A percentile compares a stretch with the other conserved stretches of the same genome.
Evolutionary conservation across 2,329 filamentous ascomycete genomes (phyloP).

Genomic region (Bipolaris cookei): DNA sequence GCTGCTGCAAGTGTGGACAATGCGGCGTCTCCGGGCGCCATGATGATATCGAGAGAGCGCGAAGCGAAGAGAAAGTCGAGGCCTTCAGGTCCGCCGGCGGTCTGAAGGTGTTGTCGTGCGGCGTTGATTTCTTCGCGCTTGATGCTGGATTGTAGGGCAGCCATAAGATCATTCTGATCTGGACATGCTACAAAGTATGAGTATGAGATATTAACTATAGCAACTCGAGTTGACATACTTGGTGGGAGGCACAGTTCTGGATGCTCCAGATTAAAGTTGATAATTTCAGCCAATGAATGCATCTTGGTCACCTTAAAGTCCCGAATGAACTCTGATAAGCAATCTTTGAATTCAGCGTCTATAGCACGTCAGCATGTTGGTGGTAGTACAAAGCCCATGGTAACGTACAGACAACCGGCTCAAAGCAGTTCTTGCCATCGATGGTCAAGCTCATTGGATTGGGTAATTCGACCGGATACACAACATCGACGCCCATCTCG

Average conservation of each 20-base stretch:
- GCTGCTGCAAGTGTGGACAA: conserved; percentile 46
- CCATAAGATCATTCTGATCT: conserved; percentile 46
- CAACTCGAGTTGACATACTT: conserved; percentile 20
- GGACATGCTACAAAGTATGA: conserved; percentile 33
- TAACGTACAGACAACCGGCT: conserved; percentile 46
- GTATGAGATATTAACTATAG: not conserved
- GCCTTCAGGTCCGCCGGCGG: conserved; percentile 40
- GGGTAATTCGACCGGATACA: conserved; percentile 44
- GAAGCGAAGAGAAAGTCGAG: conserved; percentile 42
- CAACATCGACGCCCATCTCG: conserved; percentile 46
- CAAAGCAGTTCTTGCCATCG: conserved; percentile 44
- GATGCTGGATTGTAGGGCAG: conserved; percentile 35
- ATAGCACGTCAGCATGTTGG: conserved; percentile 5
- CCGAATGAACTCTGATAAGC: conserved; percentile 42
- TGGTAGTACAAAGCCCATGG: too few species aligned
- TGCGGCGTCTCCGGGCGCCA: conserved; percentile 45
- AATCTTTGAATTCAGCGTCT: conserved; percentile 48
- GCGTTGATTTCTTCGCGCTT: conserved; percentile 34
- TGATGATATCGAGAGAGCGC: conserved; percentile 42
- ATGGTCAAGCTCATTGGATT: conserved; percentile 40
- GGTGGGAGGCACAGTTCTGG: conserved; percentile 44
- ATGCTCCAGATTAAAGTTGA: conserved; percentile 48
- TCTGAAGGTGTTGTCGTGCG: conserved; percentile 37
- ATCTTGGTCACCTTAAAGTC: conserved; percentile 46
- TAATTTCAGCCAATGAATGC: conserved; percentile 47